Evolutionary conservation across 2,329 filamentous ascomycete species (phyloP).

Genomic region (Verticillium alfalfae): DNA sequence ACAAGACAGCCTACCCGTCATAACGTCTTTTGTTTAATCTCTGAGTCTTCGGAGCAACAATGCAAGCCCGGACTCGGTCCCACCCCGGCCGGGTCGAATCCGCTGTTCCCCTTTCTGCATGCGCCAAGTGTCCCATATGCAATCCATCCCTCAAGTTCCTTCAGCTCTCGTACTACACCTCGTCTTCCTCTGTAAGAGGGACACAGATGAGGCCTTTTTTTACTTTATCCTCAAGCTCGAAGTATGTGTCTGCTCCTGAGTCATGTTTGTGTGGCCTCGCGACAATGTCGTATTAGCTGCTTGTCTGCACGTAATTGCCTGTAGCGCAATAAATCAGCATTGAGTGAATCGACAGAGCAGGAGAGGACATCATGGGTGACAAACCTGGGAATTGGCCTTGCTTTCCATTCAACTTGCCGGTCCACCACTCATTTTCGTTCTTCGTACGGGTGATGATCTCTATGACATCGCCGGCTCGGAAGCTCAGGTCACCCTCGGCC

Average conservation of each 20-base stretch:
- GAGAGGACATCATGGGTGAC: constrained; percentile 20
- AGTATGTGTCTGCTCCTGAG: not conserved
- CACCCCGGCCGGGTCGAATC: not conserved
- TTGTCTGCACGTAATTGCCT: constrained; percentile 43
- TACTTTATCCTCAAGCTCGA: not conserved
- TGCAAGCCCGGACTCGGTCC: not conserved
- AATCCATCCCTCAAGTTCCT: constrained; percentile 4
- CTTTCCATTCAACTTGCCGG: constrained; percentile 70
- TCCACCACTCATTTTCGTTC: constrained; percentile 98
- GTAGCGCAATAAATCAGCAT: constrained; percentile 15
- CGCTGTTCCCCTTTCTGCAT: constrained; percentile 9
- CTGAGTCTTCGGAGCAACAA: not conserved
- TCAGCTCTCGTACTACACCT: constrained; percentile 1
- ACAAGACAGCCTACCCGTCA: not conserved
- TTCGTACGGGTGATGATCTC: constrained; percentile 79
- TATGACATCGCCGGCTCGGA: constrained; percentile 81
- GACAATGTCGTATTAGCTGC: not conserved
- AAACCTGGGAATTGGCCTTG: constrained; percentile 92
- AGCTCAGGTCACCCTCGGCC: constrained; percentile 89
- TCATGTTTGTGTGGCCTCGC: not conserved
- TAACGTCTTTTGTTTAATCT: not conserved
- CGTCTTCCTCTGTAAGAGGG: constrained; percentile 13
- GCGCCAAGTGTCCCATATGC: constrained; percentile 11
- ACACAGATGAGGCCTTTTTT: not conserved
- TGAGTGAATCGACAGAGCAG: constrained; percentile 2